A percentile compares a stretch with the other conserved stretches of the same genome.
phyloP scores from a whole-genome alignment of 2,329 filamentous ascomycete genomes.

The Beauveria scarabaeidicola region DNA sequence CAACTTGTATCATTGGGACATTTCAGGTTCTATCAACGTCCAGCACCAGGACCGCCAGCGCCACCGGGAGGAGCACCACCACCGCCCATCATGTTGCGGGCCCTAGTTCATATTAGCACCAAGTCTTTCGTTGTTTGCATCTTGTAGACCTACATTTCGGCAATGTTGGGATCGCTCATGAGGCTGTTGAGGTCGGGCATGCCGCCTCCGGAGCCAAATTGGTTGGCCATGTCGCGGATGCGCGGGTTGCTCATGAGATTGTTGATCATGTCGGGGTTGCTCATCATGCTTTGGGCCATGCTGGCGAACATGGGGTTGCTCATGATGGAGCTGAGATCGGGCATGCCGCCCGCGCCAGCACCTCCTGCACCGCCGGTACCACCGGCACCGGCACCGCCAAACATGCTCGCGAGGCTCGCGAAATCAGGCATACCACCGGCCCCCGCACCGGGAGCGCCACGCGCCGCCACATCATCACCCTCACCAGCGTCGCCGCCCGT shows the following conservation, averaged over 20 bases:
- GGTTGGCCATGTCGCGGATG: conserved; percentile 77
- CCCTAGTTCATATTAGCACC: conserved; percentile 23
- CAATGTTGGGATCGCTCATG: conserved; percentile 88
- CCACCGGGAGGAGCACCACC: conserved; percentile 22
- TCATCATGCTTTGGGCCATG: conserved; percentile 97
- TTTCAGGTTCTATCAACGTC: conserved; percentile 9
- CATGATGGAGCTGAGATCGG: conserved; percentile 81
- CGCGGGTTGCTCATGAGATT: conserved; percentile 93
- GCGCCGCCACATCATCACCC: conserved; percentile 33
- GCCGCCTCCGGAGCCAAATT: conserved; percentile 67
- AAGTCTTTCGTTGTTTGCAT: neutral
- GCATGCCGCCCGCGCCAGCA: conserved; percentile 69
- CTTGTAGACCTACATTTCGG: conserved; percentile 69
- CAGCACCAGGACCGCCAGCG: conserved; percentile 21
- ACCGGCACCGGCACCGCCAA: conserved; percentile 54
- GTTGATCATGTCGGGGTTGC: conserved; percentile 84
- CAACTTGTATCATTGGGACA: neutral
- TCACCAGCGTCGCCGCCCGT: conserved; percentile 40
- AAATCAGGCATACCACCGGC: conserved; percentile 63
- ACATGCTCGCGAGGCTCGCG: conserved; percentile 61
- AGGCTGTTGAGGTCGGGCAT: conserved; percentile 80
- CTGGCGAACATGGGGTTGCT: conserved; percentile 96
- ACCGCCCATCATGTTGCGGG: conserved; percentile 39
- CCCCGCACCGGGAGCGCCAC: conserved; percentile 40
- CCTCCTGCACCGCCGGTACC: conserved; percentile 50